Percentiles rank a stretch among this genome's conserved stretches.
Evolutionary conservation across 2,329 filamentous ascomycete genomes (phyloP).

Genomic region (Calonectria fujianensis): DNA sequence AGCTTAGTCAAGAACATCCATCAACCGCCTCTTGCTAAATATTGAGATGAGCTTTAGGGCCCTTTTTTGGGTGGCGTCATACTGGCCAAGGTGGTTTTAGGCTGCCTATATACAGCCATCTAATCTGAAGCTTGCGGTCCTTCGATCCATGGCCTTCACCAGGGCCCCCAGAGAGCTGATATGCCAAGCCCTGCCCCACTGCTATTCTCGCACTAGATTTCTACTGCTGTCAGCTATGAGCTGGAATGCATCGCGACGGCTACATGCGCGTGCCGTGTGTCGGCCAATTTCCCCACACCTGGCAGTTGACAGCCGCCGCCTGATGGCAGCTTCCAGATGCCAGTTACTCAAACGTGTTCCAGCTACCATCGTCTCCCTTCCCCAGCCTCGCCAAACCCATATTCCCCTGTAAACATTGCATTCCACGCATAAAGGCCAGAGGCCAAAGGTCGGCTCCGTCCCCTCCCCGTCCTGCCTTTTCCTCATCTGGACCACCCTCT

Average conservation of each 20-base stretch:
- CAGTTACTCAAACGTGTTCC: slow-evolving; percentile 39
- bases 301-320: slow-evolving; percentile 46
- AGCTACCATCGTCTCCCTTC: slow-evolving; percentile 36
- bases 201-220: slow-evolving; percentile 13
- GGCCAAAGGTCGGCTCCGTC: slow-evolving; percentile 23
- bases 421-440: slow-evolving; percentile 48
- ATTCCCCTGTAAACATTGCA: slow-evolving; percentile 57
- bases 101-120: neutral
- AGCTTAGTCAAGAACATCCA: neutral
- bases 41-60: neutral
- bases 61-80: neutral
- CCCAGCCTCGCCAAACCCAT: slow-evolving; percentile 53
- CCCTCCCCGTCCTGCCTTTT: slow-evolving; percentile 42
- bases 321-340: slow-evolving; percentile 53
- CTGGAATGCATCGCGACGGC: slow-evolving; percentile 57
- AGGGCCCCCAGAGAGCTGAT: neutral
- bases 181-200: slow-evolving; percentile 18
- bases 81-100: neutral
- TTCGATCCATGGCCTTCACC: neutral
- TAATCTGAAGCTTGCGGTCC: neutral
- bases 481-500: slow-evolving; percentile 42
- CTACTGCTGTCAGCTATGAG: slow-evolving; percentile 7
- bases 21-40: neutral
- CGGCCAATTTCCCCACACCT: slow-evolving; percentile 46
- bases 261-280: slow-evolving; percentile 36